These are phyloP conservation scores for Monosporascus sp. DNA, from an alignment of 2,329 filamentous ascomycete genomes.

Conservation along the genomic window DNA sequence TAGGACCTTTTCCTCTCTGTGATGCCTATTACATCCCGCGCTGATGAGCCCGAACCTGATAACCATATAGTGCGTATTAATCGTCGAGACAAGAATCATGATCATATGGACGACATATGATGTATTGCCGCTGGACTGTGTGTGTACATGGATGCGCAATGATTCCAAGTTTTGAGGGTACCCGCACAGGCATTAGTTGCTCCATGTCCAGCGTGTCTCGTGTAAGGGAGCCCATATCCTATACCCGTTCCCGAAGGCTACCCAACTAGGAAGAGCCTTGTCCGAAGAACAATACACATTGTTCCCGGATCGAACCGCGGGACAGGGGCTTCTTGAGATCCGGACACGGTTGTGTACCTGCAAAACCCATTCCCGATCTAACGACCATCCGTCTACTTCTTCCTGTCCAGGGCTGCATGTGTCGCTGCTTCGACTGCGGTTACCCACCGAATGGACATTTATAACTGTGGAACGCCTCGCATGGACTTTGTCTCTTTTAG, in stretches of 20 bases:
- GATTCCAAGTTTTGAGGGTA: background rate
- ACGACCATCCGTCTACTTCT: background rate
- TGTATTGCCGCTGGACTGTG: background rate
- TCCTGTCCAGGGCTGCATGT: background rate
- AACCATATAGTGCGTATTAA: background rate
- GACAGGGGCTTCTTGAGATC: background rate
- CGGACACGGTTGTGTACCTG: background rate
- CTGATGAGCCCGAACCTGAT: background rate
- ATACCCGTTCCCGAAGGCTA: background rate
- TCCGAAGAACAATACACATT: background rate
- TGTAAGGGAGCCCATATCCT: background rate
- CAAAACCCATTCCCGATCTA: background rate
- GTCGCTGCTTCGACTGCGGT: background rate
- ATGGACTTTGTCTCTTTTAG: background rate
- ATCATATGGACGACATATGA: background rate
- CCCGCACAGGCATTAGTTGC: background rate
- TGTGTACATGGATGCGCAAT: background rate
- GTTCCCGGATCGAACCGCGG: background rate
- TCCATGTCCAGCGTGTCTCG: background rate
- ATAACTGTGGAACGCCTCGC: background rate
- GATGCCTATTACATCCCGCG: background rate
- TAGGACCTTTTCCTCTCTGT: background rate
- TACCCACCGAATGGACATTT: background rate
- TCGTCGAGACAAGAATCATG: slow-evolving; percentile 2
- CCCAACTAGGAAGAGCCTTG: background rate